phyloP scores from a whole-genome alignment of 345 rosid species.

The Rhizophora apiculata region DNA sequence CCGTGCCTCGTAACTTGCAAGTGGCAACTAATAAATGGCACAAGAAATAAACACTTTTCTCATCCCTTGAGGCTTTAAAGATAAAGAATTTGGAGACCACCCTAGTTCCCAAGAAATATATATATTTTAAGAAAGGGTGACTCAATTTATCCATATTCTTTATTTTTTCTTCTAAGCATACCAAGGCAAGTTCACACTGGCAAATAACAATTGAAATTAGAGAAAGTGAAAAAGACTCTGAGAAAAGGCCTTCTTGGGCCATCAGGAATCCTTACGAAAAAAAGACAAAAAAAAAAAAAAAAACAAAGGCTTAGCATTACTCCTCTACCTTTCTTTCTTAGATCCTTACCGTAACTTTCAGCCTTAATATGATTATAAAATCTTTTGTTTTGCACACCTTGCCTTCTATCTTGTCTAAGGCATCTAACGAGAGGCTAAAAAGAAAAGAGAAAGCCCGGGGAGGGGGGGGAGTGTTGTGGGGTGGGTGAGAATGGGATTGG shows the following conservation, averaged over 20 bases:
- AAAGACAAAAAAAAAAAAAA: neutral
- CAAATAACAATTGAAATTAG: neutral
- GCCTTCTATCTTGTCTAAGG: constrained; percentile 5
- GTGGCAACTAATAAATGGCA: constrained; percentile 7
- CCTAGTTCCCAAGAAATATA: neutral
- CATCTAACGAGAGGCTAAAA: constrained; percentile 22
- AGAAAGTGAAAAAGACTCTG: constrained; percentile 9
- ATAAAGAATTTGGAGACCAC: constrained; percentile 22
- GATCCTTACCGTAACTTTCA: neutral
- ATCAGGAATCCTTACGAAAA: constrained; percentile 21
- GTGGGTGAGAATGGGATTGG: constrained; percentile 30
- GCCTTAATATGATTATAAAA: neutral
- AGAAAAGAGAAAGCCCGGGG: neutral
- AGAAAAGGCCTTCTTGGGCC: constrained; percentile 14
- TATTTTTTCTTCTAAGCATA: constrained; percentile 29
- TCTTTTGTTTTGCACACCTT: neutral
- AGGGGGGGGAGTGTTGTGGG: neutral
- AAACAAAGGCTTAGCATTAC: no score
- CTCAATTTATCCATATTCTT: constrained; percentile 25
- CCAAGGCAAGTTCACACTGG: constrained; percentile 30
- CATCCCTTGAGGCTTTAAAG: constrained; percentile 6
- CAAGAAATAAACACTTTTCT: neutral
- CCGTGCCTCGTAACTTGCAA: neutral
- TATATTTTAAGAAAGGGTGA: neutral
- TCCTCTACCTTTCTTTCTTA: neutral